A percentile compares a stretch with the other conserved stretches of the same genome.
Conservation (phyloP, 2,329 filamentous ascomycete genomes). For the Diaporthe destruens region DNA sequence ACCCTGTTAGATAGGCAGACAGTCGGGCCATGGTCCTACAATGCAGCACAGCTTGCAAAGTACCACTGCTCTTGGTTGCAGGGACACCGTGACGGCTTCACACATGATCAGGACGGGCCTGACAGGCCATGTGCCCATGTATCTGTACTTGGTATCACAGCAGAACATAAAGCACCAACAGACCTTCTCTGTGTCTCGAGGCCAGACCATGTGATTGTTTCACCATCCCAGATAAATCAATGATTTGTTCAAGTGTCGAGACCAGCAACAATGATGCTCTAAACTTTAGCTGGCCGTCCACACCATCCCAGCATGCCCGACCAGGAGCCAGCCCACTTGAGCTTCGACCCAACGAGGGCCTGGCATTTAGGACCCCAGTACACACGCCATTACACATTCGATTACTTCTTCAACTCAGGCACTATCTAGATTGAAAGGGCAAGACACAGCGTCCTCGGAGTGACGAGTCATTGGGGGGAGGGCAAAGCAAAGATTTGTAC, state of each 20-base stretch:
- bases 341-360: not conserved
- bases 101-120: not conserved
- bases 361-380: too few relatives aligned
- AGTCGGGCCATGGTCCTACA: not conserved
- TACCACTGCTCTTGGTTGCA: not conserved
- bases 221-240: not conserved
- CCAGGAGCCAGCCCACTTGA: constrained; percentile 7
- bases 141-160: not conserved
- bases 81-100: too few relatives aligned
- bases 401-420: not conserved
- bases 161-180: not conserved
- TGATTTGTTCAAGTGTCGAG: not conserved
- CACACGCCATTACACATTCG: not conserved
- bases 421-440: constrained; percentile 13
- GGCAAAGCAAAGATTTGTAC: constrained; percentile 44
- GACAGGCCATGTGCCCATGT: too few relatives aligned
- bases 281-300: not conserved
- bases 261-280: not conserved
- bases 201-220: too few relatives aligned
- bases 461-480: constrained; percentile 39
- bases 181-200: too few relatives aligned
- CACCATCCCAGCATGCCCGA: not conserved
- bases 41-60: constrained; percentile 25
- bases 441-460: not conserved
- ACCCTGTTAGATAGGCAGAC: constrained; percentile 26